phyloP scores from a whole-genome alignment of 306 rosid species.

The Quercus bicolor region DNA sequence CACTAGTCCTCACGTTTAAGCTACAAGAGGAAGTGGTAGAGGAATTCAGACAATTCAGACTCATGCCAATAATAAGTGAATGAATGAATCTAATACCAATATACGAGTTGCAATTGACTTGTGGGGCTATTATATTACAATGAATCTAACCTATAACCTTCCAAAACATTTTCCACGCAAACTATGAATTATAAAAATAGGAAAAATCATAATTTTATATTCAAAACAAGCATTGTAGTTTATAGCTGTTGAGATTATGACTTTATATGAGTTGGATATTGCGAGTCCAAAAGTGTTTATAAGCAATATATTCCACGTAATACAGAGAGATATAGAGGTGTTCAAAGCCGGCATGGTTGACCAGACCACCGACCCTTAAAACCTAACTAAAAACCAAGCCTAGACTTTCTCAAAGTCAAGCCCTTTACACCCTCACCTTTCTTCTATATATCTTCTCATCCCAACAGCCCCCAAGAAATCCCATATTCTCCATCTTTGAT shows the following conservation, averaged over 20 bases:
- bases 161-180: no score
- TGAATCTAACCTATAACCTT: no score
- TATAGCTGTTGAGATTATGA: neutral
- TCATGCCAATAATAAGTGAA: neutral
- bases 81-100: neutral
- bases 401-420: conserved; percentile 60
- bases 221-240: neutral
- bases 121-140: neutral
- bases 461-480: neutral
- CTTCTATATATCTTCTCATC: neutral
- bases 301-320: neutral
- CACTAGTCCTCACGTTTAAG: neutral
- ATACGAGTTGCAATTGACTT: neutral
- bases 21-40: neutral
- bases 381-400: conserved; percentile 5
- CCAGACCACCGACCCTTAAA: conserved; percentile 70
- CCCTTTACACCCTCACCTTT: neutral
- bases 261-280: neutral
- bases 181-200: no score
- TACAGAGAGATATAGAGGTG: neutral
- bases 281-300: conserved; percentile 7
- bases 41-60: neutral
- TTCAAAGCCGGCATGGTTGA: conserved; percentile 85
- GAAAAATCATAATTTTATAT: neutral
- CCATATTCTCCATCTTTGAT: neutral